Percentiles rank a stretch among this genome's conserved stretches.
Evolutionary conservation across 225 moss, liverwort and hornwort genomes (phyloP).

Genomic region (Pseudoscleropodium purum): DNA sequence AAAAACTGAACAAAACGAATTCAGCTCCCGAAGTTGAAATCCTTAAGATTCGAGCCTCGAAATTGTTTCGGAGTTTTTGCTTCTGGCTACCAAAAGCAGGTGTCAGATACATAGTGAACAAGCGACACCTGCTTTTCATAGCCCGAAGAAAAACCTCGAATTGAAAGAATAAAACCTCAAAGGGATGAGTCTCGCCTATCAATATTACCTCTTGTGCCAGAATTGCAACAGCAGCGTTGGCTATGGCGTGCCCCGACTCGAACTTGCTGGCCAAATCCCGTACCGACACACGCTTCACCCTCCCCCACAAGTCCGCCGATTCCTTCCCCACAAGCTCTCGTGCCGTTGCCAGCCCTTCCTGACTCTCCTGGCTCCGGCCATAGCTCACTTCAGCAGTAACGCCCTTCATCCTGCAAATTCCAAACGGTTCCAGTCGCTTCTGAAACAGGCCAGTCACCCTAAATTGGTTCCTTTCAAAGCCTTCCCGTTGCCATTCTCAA

Average conservation of each 20-base stretch:
- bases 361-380: conserved; percentile 12
- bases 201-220: conserved; percentile 34
- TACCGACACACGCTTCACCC: conserved; percentile 32
- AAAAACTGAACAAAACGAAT: not conserved
- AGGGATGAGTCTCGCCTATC: not conserved
- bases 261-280: conserved; percentile 53
- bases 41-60: not conserved
- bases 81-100: not conserved
- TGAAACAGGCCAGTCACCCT: not conserved
- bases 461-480: not conserved
- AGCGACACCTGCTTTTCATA: not conserved
- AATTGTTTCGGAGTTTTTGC: not conserved
- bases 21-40: not conserved
- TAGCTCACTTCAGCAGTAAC: conserved; percentile 43
- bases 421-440: not conserved
- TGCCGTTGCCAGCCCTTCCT: conserved; percentile 23
- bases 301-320: conserved; percentile 35
- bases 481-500: not conserved
- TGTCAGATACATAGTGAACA: not conserved
- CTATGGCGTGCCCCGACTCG: conserved; percentile 38
- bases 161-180: not conserved
- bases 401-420: conserved; percentile 13
- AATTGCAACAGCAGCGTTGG: conserved; percentile 28
- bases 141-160: not conserved
- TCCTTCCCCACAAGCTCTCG: conserved; percentile 42